These are phyloP conservation scores for Trichoderma virens DNA, from an alignment of 495 filamentous ascomycete species.

Conservation along the genomic window DNA sequence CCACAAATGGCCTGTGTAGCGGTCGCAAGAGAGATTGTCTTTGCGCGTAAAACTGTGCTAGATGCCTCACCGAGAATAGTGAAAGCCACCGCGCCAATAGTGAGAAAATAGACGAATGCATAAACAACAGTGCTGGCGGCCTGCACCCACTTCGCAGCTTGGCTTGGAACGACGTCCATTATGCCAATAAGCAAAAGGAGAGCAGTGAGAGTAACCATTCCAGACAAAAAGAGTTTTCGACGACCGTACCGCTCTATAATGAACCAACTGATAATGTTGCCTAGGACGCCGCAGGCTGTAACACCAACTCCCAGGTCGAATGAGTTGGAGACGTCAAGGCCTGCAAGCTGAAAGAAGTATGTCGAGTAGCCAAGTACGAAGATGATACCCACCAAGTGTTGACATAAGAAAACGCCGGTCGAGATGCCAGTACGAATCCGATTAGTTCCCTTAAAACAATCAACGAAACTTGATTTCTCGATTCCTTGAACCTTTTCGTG, in stretches of 20 bases:
- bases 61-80: too few species aligned
- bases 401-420: conserved; percentile 20
- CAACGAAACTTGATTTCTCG: conserved; percentile 20
- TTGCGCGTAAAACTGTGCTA: neutral
- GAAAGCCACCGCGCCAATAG: too few species aligned
- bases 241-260: neutral
- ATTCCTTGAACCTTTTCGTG: neutral
- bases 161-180: neutral
- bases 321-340: neutral
- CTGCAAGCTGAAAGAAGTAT: neutral
- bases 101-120: neutral
- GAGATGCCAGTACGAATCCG: conserved; percentile 34
- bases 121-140: neutral
- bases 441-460: conserved; percentile 38
- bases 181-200: too few species aligned
- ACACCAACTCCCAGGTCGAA: neutral
- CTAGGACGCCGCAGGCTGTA: neutral
- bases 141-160: neutral
- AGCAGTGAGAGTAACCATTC: too few species aligned
- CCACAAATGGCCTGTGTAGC: conserved; percentile 13
- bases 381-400: conserved; percentile 14
- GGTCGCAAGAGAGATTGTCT: neutral
- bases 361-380: neutral
- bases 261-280: neutral
- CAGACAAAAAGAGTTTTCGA: neutral